Percentiles rank a stretch among this genome's conserved stretches.
These are phyloP conservation scores for Pyrenochaeta sp. DNA, from an alignment of 2,329 filamentous ascomycete genomes.

Conservation along the genomic window DNA sequence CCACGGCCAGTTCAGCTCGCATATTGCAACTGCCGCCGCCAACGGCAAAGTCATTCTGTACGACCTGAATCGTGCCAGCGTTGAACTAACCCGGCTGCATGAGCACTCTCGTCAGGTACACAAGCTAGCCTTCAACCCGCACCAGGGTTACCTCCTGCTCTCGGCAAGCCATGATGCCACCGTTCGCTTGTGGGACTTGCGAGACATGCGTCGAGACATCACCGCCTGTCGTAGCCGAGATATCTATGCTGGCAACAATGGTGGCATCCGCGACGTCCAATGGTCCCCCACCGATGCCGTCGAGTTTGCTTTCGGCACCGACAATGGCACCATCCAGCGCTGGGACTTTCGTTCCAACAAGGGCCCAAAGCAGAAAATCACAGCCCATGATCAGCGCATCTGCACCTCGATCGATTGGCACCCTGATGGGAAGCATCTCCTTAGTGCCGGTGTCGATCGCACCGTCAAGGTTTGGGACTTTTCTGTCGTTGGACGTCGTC, in stretches of 20 bases:
- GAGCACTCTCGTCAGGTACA: slow-evolving; percentile 72
- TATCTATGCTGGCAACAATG: slow-evolving; percentile 64
- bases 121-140: slow-evolving; percentile 70
- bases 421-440: slow-evolving; percentile 69
- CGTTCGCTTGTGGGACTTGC: slow-evolving; percentile 70
- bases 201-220: slow-evolving; percentile 60
- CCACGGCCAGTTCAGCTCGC: slow-evolving; percentile 65
- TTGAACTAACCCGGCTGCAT: slow-evolving; percentile 68
- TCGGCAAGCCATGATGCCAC: slow-evolving; percentile 71
- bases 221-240: slow-evolving; percentile 63
- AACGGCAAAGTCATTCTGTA: slow-evolving; percentile 72
- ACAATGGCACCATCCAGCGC: slow-evolving; percentile 68
- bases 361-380: slow-evolving; percentile 65
- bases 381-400: slow-evolving; percentile 64
- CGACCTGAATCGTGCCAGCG: slow-evolving; percentile 66
- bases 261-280: slow-evolving; percentile 68
- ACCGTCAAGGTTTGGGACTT: slow-evolving; percentile 72
- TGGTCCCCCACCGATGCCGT: slow-evolving; percentile 70
- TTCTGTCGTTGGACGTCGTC: slow-evolving; percentile 61
- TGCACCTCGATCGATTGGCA: slow-evolving; percentile 73
- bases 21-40: slow-evolving; percentile 69
- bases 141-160: slow-evolving; percentile 65
- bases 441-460: slow-evolving; percentile 68
- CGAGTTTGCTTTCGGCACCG: slow-evolving; percentile 70
- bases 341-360: slow-evolving; percentile 69